Evolutionary conservation across 2,329 filamentous ascomycete species (phyloP).

Genomic region (Claviceps paspali): DNA sequence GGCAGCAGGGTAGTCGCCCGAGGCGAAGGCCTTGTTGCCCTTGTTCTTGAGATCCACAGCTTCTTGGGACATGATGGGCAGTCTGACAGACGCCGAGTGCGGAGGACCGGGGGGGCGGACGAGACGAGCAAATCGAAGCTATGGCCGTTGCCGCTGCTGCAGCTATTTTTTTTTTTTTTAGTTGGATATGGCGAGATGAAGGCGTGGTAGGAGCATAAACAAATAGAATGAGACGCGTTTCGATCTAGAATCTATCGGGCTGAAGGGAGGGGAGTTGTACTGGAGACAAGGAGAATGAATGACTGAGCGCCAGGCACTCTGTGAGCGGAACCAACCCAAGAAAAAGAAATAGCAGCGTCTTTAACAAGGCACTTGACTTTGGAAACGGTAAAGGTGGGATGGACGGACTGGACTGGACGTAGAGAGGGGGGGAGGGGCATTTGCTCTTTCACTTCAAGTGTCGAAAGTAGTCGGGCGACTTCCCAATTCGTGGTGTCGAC

Average conservation of each 20-base stretch:
- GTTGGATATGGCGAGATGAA: too few species aligned
- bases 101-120: conserved; percentile 3
- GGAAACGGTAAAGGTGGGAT: too few species aligned
- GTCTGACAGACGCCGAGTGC: conserved; percentile 1
- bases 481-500: too few species aligned
- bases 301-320: not conserved
- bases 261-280: not conserved
- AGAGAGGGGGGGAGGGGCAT: too few species aligned
- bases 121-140: not conserved
- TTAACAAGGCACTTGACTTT: not conserved
- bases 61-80: conserved; percentile 38
- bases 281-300: not conserved
- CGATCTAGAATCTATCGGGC: not conserved
- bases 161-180: too few species aligned
- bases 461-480: too few species aligned
- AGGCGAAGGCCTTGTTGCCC: conserved; percentile 83
- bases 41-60: conserved; percentile 79
- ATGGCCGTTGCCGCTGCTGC: too few species aligned
- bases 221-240: not conserved
- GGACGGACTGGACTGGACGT: too few species aligned
- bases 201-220: too few species aligned
- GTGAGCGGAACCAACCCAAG: not conserved
- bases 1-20: conserved; percentile 73
- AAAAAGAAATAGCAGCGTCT: conserved; percentile 2
- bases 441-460: too few species aligned